These are phyloP conservation scores for Vigna hirtella DNA, from an alignment of 306 rosid species.

Conservation along the genomic window DNA sequence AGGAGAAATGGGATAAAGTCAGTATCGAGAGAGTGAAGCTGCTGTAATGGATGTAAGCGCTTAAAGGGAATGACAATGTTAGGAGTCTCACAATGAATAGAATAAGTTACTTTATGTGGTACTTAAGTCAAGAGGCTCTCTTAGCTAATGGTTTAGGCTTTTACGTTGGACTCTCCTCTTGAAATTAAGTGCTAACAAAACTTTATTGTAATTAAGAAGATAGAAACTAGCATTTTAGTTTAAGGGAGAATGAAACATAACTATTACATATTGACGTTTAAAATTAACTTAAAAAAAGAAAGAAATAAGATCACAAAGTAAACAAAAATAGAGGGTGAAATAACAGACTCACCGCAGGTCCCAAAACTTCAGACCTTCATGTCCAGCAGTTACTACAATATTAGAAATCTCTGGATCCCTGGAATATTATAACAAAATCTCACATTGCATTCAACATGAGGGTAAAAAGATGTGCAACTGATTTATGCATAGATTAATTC, in stretches of 20 bases:
- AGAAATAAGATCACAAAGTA: conserved; percentile 14
- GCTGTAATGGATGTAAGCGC: too few relatives aligned
- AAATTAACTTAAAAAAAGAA: conserved; percentile 14
- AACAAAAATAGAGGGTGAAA: conserved; percentile 1
- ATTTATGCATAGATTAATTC: conserved; percentile 4
- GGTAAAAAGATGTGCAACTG: conserved; percentile 31
- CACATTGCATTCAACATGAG: conserved; percentile 9
- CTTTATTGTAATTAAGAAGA: conserved; percentile 17
- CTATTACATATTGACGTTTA: conserved; percentile 19
- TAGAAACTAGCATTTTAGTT: not conserved
- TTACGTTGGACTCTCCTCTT: too few relatives aligned
- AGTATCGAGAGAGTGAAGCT: too few relatives aligned
- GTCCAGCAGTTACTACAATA: conserved; percentile 82
- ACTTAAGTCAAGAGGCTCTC: too few relatives aligned
- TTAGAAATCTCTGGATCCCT: conserved; percentile 75
- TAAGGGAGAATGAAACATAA: conserved; percentile 24
- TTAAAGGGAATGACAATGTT: too few relatives aligned
- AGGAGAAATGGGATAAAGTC: too few relatives aligned
- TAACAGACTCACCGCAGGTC: conserved; percentile 71
- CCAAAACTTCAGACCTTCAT: conserved; percentile 95
- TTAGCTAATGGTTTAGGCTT: too few relatives aligned
- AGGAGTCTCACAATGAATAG: too few relatives aligned
- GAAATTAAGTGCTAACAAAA: too few relatives aligned
- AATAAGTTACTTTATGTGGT: too few relatives aligned
- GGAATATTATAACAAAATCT: conserved; percentile 47